Evolutionary conservation across 371 early-diverging fungal species (phyloP), one percentile per base, ranked within the genome.

Genomic region (Nematocida homosporus): DNA sequence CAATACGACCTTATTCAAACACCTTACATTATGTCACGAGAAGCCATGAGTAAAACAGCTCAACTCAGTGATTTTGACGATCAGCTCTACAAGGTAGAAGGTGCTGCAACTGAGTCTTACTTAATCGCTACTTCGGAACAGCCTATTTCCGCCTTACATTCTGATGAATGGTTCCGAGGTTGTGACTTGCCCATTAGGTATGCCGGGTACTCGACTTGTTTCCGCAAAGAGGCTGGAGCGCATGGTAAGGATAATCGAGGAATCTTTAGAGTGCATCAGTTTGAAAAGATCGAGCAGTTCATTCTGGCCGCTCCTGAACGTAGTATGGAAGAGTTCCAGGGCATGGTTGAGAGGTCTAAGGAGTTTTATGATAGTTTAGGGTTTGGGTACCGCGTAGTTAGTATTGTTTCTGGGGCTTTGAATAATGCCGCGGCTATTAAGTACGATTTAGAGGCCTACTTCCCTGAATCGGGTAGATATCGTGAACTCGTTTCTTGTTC

Each of bases 231-330:
- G 85, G 99, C 99, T 40, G 99, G 99, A 69, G 93, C 97, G 1
- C 93, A 93, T 81, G 99, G 99, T 77, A 91, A 93, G 80, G 98
- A 97, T 84, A 95, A 93, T 66, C 90, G 92, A 92, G 99, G 99
- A 66, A 90, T 97, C 77, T 99, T 97, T 90, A 89, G 99, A 75
- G 94, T 99, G 48, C 99, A 99, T 84, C 99, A 99, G 87, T 99
- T 99, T 83, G 97, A 99, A 85, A 99, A 99, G 89, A 87, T 99
- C 64, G 98, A 99, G 86, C 98, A 98, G 86, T 97, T 99, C 85
- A 90, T 92, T 42, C 84, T 99, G 80, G 90, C 92, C 29, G 90
- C 91, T 67, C 95, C 97, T 41, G 93, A 93, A 72, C 92, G 94
- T 87, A 90, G 91, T 41, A 92, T 93, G 91, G 93, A 90, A 78